Conservation (phyloP, 2,329 filamentous ascomycete genomes). For the Escovopsis sp. region DNA sequence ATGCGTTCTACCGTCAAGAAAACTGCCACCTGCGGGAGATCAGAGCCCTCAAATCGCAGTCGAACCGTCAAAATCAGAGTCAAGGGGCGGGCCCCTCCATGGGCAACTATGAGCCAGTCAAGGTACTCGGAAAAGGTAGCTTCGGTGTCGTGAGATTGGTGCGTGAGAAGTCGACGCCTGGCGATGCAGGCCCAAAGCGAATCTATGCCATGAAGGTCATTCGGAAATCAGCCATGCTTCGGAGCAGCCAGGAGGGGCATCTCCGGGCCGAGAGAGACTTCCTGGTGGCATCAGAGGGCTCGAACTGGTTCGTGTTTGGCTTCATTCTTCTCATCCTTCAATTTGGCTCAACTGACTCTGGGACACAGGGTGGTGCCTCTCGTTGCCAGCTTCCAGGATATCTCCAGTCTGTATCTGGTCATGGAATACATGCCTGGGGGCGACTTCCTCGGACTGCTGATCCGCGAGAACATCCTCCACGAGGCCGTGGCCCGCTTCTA, state of each 20-base stretch:
- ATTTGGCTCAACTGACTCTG: neutral
- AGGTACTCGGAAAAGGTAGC: conserved; percentile 80
- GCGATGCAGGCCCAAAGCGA: conserved; percentile 23
- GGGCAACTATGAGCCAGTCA: conserved; percentile 56
- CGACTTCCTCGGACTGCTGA: conserved; percentile 77
- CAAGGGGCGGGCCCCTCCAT: conserved; percentile 6
- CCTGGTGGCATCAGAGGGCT: conserved; percentile 75
- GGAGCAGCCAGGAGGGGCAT: conserved; percentile 83
- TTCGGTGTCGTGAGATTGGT: conserved; percentile 88
- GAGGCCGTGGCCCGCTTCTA: conserved; percentile 76
- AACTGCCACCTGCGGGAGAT: conserved; percentile 59
- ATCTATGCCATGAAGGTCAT: conserved; percentile 97
- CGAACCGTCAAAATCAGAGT: conserved; percentile 14
- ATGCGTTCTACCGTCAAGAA: conserved; percentile 51
- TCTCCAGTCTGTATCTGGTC: conserved; percentile 71
- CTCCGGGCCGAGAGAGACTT: conserved; percentile 85
- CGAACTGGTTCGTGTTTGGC: conserved; percentile 45
- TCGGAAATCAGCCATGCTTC: conserved; percentile 82
- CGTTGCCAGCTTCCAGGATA: conserved; percentile 79
- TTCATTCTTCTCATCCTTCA: neutral
- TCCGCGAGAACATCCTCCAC: conserved; percentile 69
- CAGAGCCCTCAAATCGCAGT: conserved; percentile 53
- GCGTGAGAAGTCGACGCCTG: conserved; percentile 39
- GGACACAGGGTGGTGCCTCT: conserved; percentile 62
- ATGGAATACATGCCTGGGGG: conserved; percentile 99